Base-by-base conservation (phyloP, 2,329 filamentous ascomycete genomes). In the Paradendryphiella salina region DNA sequence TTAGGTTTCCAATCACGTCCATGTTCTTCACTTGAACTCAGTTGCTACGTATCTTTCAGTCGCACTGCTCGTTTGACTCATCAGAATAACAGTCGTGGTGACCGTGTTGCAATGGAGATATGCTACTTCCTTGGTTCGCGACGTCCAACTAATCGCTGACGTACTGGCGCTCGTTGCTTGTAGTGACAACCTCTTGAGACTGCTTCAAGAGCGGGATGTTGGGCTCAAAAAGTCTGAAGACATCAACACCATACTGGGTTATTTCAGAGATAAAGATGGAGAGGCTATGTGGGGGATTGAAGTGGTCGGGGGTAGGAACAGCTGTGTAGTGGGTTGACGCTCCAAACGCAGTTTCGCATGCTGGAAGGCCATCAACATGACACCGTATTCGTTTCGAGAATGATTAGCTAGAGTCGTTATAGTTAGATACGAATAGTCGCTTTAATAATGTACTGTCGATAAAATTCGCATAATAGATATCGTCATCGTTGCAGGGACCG, bases 61-160 rank as follows among this genome's bases (percentile, higher is more conserved):
- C 6, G 56, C 48, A 1, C 65, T 67, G 3, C 31, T 67, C 7
- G 40, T 56, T 4, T 69, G 55, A 53, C 59, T 67, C 14, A 53
- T 59, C 2, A 50, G 40, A 9, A 66, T 57, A 1, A 50, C 54
- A 3, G n/a, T 53, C 6, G 17, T 60, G 1, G 44, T 68, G 6
- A 39, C 31, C 2, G 45, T 32, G 33, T 10, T 63, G 6, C 61
- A 64, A 28, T 46, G 63, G n/a, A 54, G 38, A 20, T 63, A 65
- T 23, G 58, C 55, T 0, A 47, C 46, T 13, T 46, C 39, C 0
- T 43, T 66, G 41, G 20, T 63, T 8, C 53, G 61, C 21, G 59
- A 64, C 35, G 51, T 68, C 1, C 56, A 64, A n/a, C 43, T 58
- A 13, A 59, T 65, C 11, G 64, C 63, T 7, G 60, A 66, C 21